Base-by-base conservation (phyloP, 441 rosid species). In the Mallotus repandus region DNA sequence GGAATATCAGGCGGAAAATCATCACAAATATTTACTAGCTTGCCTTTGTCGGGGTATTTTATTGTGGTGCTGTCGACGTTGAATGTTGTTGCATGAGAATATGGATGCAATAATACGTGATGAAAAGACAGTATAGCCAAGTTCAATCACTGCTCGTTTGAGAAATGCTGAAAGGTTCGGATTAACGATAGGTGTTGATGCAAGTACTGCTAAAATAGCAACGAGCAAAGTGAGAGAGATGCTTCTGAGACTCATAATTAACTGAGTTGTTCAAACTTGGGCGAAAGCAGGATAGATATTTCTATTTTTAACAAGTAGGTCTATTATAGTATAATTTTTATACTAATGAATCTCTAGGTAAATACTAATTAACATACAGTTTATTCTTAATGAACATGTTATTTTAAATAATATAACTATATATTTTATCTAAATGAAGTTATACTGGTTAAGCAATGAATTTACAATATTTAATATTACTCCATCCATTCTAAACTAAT, bases 1-100 rank as follows among this genome's bases (percentile, higher is more conserved):
- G 92, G 91, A 35, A 89, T 72, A 66, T 88, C 75, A 0, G 84
- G 76, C 0, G 96, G 94, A 25, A 92, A 95, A 66, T 89, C 89
- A 9, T 89, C 96, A 14, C 99, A 92, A 32, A 91, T 69, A 9
- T 91, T 82, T 8, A 56, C 79, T 3, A 60, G 53, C 43, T 81
- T 78, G 29, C 81, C 57, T 16, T 76, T 75, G 21, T 56, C 3
- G 1, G 69, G 65, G 49, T 74, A 85, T 25, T 59, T 68, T 71
- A 25, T 48, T 10, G 14, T 70, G 84, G 62, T 48, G 88, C 43
- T 49, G 77, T 7, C 63, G 69, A 2, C 45, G 81, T 41, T 9
- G 49, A 16, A n/a, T 3, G 13, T 21, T 3, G 13, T 21, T 62
- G 57, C 16, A 67, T 45, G 74, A 66, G n/a, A 68, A 15, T 63